Evolutionary conservation across 2,329 filamentous ascomycete genomes (phyloP).

Genomic region (Aureobasidium sp.): DNA sequence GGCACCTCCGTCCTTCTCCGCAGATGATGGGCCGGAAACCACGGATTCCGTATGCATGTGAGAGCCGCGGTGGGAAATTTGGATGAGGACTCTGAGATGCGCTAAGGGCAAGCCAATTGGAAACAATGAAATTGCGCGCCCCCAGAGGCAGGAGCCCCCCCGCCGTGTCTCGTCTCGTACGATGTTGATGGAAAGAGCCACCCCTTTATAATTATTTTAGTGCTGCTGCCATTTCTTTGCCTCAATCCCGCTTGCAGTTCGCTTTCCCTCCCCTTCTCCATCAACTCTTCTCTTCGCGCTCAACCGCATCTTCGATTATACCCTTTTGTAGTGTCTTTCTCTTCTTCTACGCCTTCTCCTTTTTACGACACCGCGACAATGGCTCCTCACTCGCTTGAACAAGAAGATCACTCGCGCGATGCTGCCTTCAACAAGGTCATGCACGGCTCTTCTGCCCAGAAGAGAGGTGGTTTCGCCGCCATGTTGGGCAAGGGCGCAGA

Average conservation of each 20-base stretch:
- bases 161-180: neutral
- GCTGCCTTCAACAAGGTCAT: conserved; percentile 79
- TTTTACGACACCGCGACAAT: conserved; percentile 12
- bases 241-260: neutral
- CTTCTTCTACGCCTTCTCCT: neutral
- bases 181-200: conserved; percentile 4
- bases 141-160: neutral
- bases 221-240: conserved; percentile 4
- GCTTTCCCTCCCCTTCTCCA: neutral
- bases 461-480: conserved; percentile 74
- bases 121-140: neutral
- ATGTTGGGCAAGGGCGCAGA: conserved; percentile 76
- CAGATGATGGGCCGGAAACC: neutral
- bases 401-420: conserved; percentile 29
- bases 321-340: conserved; percentile 6
- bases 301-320: conserved; percentile 4
- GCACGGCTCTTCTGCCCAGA: conserved; percentile 63
- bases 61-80: conserved; percentile 1
- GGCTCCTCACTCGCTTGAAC: conserved; percentile 30
- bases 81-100: neutral
- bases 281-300: conserved; percentile 10
- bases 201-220: conserved; percentile 11
- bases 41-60: neutral
- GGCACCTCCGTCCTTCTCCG: conserved; percentile 16
- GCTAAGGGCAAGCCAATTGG: neutral